Conservation (phyloP, 2,329 filamentous ascomycete species). For the Xylaria sp. region DNA sequence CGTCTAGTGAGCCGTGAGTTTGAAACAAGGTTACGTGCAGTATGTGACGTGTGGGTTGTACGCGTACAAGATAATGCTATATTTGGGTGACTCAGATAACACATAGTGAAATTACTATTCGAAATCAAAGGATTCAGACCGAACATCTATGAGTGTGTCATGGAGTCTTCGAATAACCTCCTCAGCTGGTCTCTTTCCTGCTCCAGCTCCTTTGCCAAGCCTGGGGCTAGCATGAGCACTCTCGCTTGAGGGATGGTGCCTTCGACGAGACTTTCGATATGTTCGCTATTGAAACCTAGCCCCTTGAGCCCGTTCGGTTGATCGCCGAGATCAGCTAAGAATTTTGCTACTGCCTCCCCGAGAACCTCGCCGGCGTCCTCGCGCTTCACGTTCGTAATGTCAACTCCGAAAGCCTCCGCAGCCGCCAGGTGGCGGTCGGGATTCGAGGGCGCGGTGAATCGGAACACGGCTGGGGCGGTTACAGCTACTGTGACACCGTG, state of each 20-base stretch:
- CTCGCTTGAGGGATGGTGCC: conserved; percentile 92
- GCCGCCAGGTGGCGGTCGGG: conserved; percentile 91
- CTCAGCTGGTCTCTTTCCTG: conserved; percentile 78
- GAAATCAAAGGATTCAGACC: background rate
- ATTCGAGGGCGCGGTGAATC: conserved; percentile 90
- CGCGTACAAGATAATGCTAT: background rate
- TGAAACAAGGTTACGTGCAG: background rate
- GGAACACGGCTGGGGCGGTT: conserved; percentile 91
- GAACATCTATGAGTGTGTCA: conserved; percentile 53
- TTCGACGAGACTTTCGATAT: conserved; percentile 88
- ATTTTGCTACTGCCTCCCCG: conserved; percentile 82
- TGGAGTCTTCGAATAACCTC: conserved; percentile 71
- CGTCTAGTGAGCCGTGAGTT: background rate
- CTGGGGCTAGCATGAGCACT: conserved; percentile 92
- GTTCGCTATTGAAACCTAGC: conserved; percentile 79
- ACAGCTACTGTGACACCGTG: conserved; percentile 97
- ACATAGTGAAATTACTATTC: background rate
- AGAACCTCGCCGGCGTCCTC: conserved; percentile 92
- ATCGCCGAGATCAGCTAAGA: conserved; percentile 85
- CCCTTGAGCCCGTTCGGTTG: conserved; percentile 88
- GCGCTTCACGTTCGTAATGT: conserved; percentile 85
- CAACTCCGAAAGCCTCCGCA: conserved; percentile 90
- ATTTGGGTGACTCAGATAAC: background rate
- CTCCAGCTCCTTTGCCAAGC: conserved; percentile 74
- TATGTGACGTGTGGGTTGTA: background rate